These are phyloP conservation scores for Lodderomyces margitis DNA, from an alignment of 1,139 yeast species.

Conservation along the genomic window DNA sequence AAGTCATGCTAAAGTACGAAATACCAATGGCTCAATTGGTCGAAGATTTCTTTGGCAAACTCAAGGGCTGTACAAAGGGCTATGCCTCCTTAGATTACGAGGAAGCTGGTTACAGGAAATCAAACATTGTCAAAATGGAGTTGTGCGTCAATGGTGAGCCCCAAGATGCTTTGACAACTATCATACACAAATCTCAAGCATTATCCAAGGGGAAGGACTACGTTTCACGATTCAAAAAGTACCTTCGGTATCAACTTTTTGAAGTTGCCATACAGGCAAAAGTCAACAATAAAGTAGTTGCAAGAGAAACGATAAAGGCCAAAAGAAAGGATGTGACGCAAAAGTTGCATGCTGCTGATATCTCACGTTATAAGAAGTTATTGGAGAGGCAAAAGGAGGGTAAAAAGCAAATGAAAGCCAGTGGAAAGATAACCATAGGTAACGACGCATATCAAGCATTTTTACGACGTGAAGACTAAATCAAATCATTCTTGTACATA, in stretches of 20 bases:
- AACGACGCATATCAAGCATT: constrained; percentile 85
- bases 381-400: constrained; percentile 92
- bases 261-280: constrained; percentile 93
- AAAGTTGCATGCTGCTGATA: constrained; percentile 89
- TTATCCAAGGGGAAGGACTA: constrained; percentile 73
- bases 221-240: constrained; percentile 79
- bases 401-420: constrained; percentile 76
- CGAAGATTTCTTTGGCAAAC: constrained; percentile 91
- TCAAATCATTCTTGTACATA: constrained; percentile 2
- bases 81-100: constrained; percentile 95
- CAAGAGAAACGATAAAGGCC: constrained; percentile 92
- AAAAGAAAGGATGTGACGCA: constrained; percentile 91
- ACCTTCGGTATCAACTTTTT: constrained; percentile 74
- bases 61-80: constrained; percentile 87
- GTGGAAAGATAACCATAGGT: constrained; percentile 75
- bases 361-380: constrained; percentile 84
- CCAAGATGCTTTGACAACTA: constrained; percentile 90
- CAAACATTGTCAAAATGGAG: constrained; percentile 85
- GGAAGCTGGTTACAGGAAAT: constrained; percentile 79
- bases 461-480: constrained; percentile 33
- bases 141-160: constrained; percentile 85
- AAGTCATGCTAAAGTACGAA: constrained; percentile 74
- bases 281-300: constrained; percentile 79
- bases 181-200: constrained; percentile 79
- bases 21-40: constrained; percentile 87